These are phyloP conservation scores for Cladosporium colombiae DNA, from an alignment of 2,329 filamentous ascomycete genomes.

Conservation along the genomic window DNA sequence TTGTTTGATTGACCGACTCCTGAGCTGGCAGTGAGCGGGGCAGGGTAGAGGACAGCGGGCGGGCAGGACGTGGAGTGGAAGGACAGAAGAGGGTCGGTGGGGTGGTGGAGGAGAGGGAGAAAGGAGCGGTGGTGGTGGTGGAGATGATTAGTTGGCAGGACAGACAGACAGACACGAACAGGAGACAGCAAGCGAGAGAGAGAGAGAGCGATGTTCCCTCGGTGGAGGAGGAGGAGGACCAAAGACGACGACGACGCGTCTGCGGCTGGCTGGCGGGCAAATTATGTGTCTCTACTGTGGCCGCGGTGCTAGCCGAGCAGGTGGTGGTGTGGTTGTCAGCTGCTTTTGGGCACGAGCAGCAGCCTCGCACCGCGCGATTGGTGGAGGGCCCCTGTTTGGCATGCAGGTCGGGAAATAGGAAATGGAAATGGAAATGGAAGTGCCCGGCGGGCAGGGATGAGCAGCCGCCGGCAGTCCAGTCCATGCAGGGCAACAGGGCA, in stretches of 20 bases:
- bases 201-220: too few species aligned
- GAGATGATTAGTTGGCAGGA: neutral
- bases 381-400: slow-evolving; percentile 18
- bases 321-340: slow-evolving; percentile 11
- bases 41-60: neutral
- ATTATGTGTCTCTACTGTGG: slow-evolving; percentile 10
- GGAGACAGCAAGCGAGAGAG: neutral
- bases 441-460: slow-evolving; percentile 8
- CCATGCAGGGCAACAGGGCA: slow-evolving; percentile 10
- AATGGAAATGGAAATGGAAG: neutral
- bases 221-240: slow-evolving; percentile 3
- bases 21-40: neutral
- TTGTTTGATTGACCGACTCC: neutral
- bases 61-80: neutral
- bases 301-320: slow-evolving; percentile 13
- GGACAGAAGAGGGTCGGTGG: neutral
- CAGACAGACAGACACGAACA: neutral
- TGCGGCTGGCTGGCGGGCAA: slow-evolving; percentile 1
- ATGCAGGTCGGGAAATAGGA: slow-evolving; percentile 8
- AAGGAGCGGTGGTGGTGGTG: neutral
- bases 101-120: neutral
- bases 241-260: neutral
- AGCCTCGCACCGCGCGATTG: neutral
- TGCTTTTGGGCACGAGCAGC: slow-evolving; percentile 14
- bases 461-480: neutral